A percentile compares a stretch with the other conserved stretches of the same genome.
Conservation (phyloP, 2,329 filamentous ascomycete genomes). For the Exserohilum rostratum region DNA sequence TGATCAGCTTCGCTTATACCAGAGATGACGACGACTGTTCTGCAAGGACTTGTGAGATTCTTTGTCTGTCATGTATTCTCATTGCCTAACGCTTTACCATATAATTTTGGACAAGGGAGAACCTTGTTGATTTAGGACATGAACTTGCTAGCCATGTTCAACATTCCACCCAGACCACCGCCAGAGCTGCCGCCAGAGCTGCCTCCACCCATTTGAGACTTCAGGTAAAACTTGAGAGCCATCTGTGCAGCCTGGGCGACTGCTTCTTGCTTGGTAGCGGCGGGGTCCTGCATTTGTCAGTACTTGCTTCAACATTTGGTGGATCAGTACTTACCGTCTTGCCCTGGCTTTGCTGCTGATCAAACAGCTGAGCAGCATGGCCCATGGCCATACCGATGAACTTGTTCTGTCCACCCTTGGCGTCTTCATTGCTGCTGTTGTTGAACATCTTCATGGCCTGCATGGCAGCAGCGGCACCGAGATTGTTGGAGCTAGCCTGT, state of each 20-base stretch:
- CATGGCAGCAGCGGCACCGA: constrained; percentile 73
- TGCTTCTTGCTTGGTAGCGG: constrained; percentile 78
- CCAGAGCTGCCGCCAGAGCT: constrained; percentile 53
- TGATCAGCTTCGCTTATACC: neutral
- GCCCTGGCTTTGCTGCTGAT: constrained; percentile 63
- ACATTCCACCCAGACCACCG: constrained; percentile 57
- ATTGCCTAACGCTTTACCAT: too few species aligned
- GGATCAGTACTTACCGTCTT: constrained; percentile 54
- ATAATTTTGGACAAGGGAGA: neutral
- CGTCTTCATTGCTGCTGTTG: constrained; percentile 54
- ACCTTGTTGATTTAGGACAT: constrained; percentile 41
- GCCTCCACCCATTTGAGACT: constrained; percentile 64
- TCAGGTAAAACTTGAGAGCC: constrained; percentile 90
- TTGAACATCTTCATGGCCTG: constrained; percentile 82
- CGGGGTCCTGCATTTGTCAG: constrained; percentile 46
- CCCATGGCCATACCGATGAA: constrained; percentile 87
- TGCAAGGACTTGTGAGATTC: too few species aligned
- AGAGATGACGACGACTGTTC: neutral
- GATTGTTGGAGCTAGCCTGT: constrained; percentile 52
- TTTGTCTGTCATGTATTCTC: too few species aligned
- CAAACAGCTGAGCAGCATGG: constrained; percentile 80
- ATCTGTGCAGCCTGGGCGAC: constrained; percentile 81
- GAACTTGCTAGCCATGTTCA: constrained; percentile 68
- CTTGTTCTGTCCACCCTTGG: constrained; percentile 68
- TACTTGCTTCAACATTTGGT: constrained; percentile 44